Evolutionary conservation across 441 rosid genomes (phyloP).

Genomic region (Euphorbia schlechtendalii): DNA sequence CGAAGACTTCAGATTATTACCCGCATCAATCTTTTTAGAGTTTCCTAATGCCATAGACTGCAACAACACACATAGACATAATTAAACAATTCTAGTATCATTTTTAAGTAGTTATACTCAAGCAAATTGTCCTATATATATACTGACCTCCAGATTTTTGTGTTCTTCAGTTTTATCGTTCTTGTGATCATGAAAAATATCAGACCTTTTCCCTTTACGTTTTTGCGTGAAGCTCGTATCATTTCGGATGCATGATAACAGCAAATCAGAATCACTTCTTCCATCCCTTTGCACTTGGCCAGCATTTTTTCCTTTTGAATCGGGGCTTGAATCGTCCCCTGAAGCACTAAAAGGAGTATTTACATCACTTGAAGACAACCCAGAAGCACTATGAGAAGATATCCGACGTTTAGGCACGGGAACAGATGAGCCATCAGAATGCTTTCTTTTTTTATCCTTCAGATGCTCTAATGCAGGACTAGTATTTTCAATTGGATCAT

Average conservation of each 20-base stretch:
- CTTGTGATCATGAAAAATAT: constrained; percentile 32
- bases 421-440: constrained; percentile 40
- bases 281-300: constrained; percentile 23
- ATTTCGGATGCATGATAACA: constrained; percentile 39
- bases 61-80: constrained; percentile 27
- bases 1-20: constrained; percentile 40
- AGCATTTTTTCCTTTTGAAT: constrained; percentile 34
- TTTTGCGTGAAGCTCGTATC: constrained; percentile 36
- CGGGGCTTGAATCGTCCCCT: constrained; percentile 34
- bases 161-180: constrained; percentile 43
- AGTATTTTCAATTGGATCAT: constrained; percentile 35
- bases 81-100: not conserved
- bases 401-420: constrained; percentile 74
- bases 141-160: constrained; percentile 51
- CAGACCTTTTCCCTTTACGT: constrained; percentile 40
- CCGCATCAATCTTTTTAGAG: constrained; percentile 29
- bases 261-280: constrained; percentile 33
- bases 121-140: constrained; percentile 9
- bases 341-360: constrained; percentile 30
- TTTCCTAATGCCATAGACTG: constrained; percentile 32
- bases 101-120: not conserved
- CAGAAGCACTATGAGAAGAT: constrained; percentile 53
- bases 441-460: constrained; percentile 53
- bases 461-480: constrained; percentile 39
- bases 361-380: constrained; percentile 37